phyloP scores from a whole-genome alignment of 805 yeast species.

The Candida schatavii region DNA sequence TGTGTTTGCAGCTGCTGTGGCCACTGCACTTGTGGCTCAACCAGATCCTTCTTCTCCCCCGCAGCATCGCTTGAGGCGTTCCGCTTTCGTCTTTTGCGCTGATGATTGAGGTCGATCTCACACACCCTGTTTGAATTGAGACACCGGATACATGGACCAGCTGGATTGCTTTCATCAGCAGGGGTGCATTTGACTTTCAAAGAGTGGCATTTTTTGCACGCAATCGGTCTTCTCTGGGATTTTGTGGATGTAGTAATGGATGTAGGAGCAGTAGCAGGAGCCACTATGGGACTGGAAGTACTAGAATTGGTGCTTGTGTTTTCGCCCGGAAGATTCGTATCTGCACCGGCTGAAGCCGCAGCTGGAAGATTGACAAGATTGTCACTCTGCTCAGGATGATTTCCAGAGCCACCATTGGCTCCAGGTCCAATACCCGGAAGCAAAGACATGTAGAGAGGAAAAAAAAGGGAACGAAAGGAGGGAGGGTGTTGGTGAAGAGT shows the following conservation, averaged over 20 bases:
- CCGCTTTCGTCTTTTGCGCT: conserved; percentile 45
- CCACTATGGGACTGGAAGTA: neutral
- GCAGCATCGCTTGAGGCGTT: too few species aligned
- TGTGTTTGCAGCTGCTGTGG: too few species aligned
- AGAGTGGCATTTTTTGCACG: conserved; percentile 74
- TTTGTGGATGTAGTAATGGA: neutral
- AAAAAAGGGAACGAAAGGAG: too few species aligned
- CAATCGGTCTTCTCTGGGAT: conserved; percentile 45
- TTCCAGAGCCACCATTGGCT: neutral
- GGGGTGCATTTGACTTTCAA: conserved; percentile 86
- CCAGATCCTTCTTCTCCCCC: too few species aligned
- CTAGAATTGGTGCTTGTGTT: neutral
- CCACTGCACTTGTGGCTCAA: too few species aligned
- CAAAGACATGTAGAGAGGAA: neutral
- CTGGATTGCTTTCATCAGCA: conserved; percentile 52
- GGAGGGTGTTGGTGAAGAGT: too few species aligned
- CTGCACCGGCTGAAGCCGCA: neutral
- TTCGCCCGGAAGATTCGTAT: too few species aligned
- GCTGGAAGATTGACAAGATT: neutral
- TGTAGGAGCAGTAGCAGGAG: neutral
- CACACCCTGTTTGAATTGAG: conserved; percentile 60
- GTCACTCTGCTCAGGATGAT: neutral
- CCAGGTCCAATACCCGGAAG: neutral
- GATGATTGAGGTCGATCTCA: conserved; percentile 61
- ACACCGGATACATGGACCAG: conserved; percentile 74